These are phyloP conservation scores for Suhomyces terraborum DNA, from an alignment of 1,139 yeast species.

Conservation along the genomic window DNA sequence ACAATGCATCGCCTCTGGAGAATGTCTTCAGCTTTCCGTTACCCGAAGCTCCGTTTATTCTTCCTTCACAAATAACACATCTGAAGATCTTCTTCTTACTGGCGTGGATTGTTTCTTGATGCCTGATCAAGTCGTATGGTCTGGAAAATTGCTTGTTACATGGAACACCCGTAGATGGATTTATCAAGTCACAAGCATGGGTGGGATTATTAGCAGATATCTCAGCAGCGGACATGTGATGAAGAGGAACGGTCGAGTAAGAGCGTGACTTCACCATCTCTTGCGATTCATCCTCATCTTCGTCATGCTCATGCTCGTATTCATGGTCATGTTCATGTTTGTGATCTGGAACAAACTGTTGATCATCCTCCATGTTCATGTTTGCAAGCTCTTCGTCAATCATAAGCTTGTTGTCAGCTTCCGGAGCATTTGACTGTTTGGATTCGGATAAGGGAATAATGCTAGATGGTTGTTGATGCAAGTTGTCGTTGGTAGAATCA, in stretches of 20 bases:
- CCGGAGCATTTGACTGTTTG: slow-evolving; percentile 1
- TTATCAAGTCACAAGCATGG: slow-evolving; percentile 54
- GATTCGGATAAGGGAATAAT: slow-evolving; percentile 1
- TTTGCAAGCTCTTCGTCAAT: slow-evolving; percentile 14
- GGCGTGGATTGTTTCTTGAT: slow-evolving; percentile 54
- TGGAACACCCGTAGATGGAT: slow-evolving; percentile 52
- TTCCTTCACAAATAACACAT: slow-evolving; percentile 54
- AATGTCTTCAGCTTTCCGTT: slow-evolving; percentile 59
- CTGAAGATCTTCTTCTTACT: slow-evolving; percentile 50
- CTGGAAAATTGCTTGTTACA: slow-evolving; percentile 51
- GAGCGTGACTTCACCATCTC: neutral
- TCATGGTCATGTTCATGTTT: slow-evolving; percentile 12
- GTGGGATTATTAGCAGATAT: slow-evolving; percentile 31
- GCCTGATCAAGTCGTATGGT: slow-evolving; percentile 52
- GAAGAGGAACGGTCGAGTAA: neutral
- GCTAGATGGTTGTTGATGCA: slow-evolving; percentile 5
- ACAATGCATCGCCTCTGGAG: slow-evolving; percentile 52
- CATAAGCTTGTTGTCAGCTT: slow-evolving; percentile 7
- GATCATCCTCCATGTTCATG: slow-evolving; percentile 15
- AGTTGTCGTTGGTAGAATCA: slow-evolving; percentile 13
- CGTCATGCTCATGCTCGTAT: slow-evolving; percentile 13
- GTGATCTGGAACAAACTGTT: slow-evolving; percentile 6
- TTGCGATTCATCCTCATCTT: slow-evolving; percentile 5
- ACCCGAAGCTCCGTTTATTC: slow-evolving; percentile 52
- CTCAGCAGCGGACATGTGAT: slow-evolving; percentile 18